Percentiles rank a stretch among this genome's conserved stretches.
Evolutionary conservation across 2,329 filamentous ascomycete species (phyloP).

Genomic region (Claviceps cyperi): DNA sequence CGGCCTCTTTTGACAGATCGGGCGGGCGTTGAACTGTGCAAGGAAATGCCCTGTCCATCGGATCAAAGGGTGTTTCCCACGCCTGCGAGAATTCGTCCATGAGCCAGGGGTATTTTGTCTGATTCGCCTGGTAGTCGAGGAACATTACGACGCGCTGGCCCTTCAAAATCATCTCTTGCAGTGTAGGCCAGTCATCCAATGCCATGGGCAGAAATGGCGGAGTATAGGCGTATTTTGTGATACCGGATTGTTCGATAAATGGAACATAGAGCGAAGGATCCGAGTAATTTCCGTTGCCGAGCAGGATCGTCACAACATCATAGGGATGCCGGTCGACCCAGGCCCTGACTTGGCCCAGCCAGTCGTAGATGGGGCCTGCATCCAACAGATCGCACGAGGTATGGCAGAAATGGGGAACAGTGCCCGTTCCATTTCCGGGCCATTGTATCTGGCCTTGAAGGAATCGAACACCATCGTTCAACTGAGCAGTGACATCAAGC

Average conservation of each 20-base stretch:
- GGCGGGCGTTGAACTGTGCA: slow-evolving; percentile 69
- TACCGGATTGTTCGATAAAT: slow-evolving; percentile 56
- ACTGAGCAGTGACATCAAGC: slow-evolving; percentile 50
- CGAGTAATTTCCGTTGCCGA: slow-evolving; percentile 73
- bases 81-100: slow-evolving; percentile 78
- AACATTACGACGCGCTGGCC: slow-evolving; percentile 65
- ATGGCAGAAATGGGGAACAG: slow-evolving; percentile 61
- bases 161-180: slow-evolving; percentile 58
- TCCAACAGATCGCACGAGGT: slow-evolving; percentile 71
- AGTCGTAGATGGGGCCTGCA: slow-evolving; percentile 61
- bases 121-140: slow-evolving; percentile 74
- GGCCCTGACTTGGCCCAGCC: slow-evolving; percentile 50
- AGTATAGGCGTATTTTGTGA: slow-evolving; percentile 58
- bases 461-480: slow-evolving; percentile 62
- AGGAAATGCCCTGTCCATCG: slow-evolving; percentile 48
- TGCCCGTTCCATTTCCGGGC: slow-evolving; percentile 28
- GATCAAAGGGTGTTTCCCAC: slow-evolving; percentile 86
- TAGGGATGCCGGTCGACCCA: slow-evolving; percentile 71
- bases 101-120: slow-evolving; percentile 65
- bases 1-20: slow-evolving; percentile 37
- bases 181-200: slow-evolving; percentile 67
- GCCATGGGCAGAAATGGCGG: slow-evolving; percentile 58
- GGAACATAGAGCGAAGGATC: slow-evolving; percentile 46
- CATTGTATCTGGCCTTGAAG: slow-evolving; percentile 51
- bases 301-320: slow-evolving; percentile 75